Base-by-base conservation (phyloP, 2,329 filamentous ascomycete species). In the Talaromyces albobiverticillius region DNA sequence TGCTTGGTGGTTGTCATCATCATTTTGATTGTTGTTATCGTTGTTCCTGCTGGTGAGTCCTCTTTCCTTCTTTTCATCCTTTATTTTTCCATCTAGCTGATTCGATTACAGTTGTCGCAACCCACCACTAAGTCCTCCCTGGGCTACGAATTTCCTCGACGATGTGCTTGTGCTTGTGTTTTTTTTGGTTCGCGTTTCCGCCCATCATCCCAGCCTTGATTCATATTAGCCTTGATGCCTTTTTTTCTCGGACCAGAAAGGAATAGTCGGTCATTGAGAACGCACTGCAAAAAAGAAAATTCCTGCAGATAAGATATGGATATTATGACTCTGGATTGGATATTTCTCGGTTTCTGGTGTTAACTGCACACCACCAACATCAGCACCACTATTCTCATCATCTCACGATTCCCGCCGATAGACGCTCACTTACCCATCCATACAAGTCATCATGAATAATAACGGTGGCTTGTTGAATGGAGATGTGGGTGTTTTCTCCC, bases 1-100 rank as follows among this genome's bases (percentile, higher is more conserved):
- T 97, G 93, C 78, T 80, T 99, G 60, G 88, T 95, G 70, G 81
- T 86, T 56, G 94, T 92, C 67, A 88, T 99, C 75, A 88, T 97
- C 72, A 83, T 97, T 64, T 81, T 99, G 65, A 83, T 99, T 63
- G 79, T 95, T 64, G 84, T 99, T 73, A 97, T 99, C 72, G 94
- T 99, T 69, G 86, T 97, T 64, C 94, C 94, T 62, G 82, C 88
- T 64, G 90, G 93, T 96, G 25, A 41, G 32, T 50, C 46, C 40
- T 47, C n/a, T 31, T 29, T 26, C 45, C 6, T 18, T 41, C 53
- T 29, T 48, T 16, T 23, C 26, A 31, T 22, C 29, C 25, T 20
- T 8, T 31, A 8, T 41, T 9, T 4, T 41, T 31, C 32, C 7
- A 9, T n/a, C 36, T 29, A 16, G 31, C 42, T 45, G 13, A 51